Base-by-base conservation (phyloP, 225 moss, liverwort and hornwort genomes). In the Physcomitrium patens region DNA sequence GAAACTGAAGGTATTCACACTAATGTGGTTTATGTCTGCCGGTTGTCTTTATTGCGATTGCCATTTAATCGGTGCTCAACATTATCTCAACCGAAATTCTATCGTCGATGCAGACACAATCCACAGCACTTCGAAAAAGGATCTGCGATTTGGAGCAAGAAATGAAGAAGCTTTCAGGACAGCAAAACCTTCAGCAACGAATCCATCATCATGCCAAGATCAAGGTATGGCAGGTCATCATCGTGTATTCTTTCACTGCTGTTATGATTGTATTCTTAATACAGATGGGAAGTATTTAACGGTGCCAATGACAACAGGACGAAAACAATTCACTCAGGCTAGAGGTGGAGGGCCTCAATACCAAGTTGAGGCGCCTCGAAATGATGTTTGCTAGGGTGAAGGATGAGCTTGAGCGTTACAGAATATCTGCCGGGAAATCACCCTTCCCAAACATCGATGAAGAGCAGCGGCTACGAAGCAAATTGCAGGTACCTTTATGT, bases 371-470 rank as follows among this genome's bases (percentile, higher is more conserved):
- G 13, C 50, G 86, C 22, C 79, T 79, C 50, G 91, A 91, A 66
- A 86, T 84, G 23, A 56, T 88, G 50, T 87, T 91, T 12, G 77
- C 86, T 1, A 85, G 88, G 49, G 91, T 91, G 1, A 91, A 86
- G 31, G 91, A 91, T 71, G 91, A 91, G 78, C 83, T 91, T 17
- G 86, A 88, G 41, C 81, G 84, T 1, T 88, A 86, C 65, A 73
- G 91, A 27, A 78, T 75, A 31, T 79, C 83, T 17, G 88, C 82
- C 7, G 91, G 88, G 50, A 91, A 84, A 72, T 77, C 68, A 18
- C 72, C 87, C 10, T 86, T 84, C 58, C 60, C 86, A 1, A 86
- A 91, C 67, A 79, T 91, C 20, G 91, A 91, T 60, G 91, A 91
- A 65, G 88, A 91, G 64, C 80, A 84, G n/a, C 79, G 86, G 10